Percentiles rank a stretch among this genome's conserved stretches.
These are phyloP conservation scores for Auricularia auricula-judae DNA, from an alignment of 768 basidiomycete species.

Conservation along the genomic window DNA sequence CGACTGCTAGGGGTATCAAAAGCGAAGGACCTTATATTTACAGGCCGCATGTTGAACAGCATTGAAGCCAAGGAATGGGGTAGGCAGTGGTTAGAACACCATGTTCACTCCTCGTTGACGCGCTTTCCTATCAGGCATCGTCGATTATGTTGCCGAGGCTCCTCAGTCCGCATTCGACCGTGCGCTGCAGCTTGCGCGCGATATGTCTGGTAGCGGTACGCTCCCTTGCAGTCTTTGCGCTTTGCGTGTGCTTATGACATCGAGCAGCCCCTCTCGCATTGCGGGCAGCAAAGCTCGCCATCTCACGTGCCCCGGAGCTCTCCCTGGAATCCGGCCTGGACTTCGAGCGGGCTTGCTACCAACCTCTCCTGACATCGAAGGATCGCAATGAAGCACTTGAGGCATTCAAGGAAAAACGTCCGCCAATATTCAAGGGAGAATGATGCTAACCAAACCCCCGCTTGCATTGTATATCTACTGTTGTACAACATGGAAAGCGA, in stretches of 20 bases:
- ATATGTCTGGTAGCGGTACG: slow-evolving; percentile 59
- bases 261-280: slow-evolving; percentile 70
- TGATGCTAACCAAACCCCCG: slow-evolving; percentile 20
- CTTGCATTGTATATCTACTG: not conserved
- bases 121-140: slow-evolving; percentile 41
- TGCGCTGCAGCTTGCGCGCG: slow-evolving; percentile 55
- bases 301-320: slow-evolving; percentile 70
- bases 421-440: slow-evolving; percentile 72
- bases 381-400: slow-evolving; percentile 77
- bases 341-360: slow-evolving; percentile 80
- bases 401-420: slow-evolving; percentile 79
- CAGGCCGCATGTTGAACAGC: slow-evolving; percentile 58
- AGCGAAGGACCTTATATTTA: slow-evolving; percentile 82
- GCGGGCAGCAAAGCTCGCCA: slow-evolving; percentile 78
- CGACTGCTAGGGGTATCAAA: slow-evolving; percentile 67
- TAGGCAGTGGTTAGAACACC: slow-evolving; percentile 18
- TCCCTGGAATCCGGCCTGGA: slow-evolving; percentile 82
- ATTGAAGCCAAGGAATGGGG: slow-evolving; percentile 62
- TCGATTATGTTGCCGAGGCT: slow-evolving; percentile 68
- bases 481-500: not conserved
- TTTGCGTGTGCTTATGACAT: not conserved
- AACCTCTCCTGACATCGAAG: slow-evolving; percentile 57
- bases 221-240: not conserved
- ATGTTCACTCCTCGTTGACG: not conserved
- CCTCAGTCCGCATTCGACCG: slow-evolving; percentile 53